phyloP scores from a whole-genome alignment of 1,139 yeast genomes.

The Blastobotrys arbuscula region DNA sequence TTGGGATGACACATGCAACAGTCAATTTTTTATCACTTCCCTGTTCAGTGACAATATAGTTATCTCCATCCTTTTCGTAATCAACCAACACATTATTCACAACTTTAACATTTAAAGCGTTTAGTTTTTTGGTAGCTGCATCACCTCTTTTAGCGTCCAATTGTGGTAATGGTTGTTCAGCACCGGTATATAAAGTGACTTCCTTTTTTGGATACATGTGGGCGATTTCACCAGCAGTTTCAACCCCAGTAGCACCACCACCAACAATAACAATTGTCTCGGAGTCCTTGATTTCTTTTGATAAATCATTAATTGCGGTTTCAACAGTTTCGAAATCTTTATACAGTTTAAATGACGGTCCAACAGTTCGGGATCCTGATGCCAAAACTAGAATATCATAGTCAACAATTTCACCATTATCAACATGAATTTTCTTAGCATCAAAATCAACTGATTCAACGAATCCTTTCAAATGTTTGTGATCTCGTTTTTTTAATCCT shows the following conservation, averaged over 20 bases:
- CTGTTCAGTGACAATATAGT: conserved; percentile 1
- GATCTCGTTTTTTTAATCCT: conserved; percentile 15
- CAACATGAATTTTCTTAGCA: conserved; percentile 28
- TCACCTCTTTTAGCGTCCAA: conserved; percentile 15
- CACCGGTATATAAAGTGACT: conserved; percentile 25
- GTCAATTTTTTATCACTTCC: conserved; percentile 18
- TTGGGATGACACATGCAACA: conserved; percentile 21
- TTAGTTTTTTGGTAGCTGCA: conserved; percentile 17
- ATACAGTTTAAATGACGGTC: conserved; percentile 75
- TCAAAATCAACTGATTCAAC: conserved; percentile 29
- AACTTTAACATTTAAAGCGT: conserved; percentile 22
- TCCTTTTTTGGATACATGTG: conserved; percentile 20
- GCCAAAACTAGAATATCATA: conserved; percentile 78
- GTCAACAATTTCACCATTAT: conserved; percentile 32
- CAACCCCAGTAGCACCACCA: conserved; percentile 93
- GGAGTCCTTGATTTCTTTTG: conserved; percentile 68
- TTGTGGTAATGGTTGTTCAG: conserved; percentile 20
- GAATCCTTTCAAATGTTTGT: conserved; percentile 29
- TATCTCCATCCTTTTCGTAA: conserved; percentile 9
- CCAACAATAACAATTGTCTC: conserved; percentile 77
- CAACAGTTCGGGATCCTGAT: conserved; percentile 65
- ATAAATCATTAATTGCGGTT: conserved; percentile 68
- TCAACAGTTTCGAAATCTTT: conserved; percentile 71
- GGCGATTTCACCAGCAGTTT: conserved; percentile 66
- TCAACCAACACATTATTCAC: conserved; percentile 16